Conservation (phyloP, 768 basidiomycete genomes). For the Panaeolus papilionaceus region DNA sequence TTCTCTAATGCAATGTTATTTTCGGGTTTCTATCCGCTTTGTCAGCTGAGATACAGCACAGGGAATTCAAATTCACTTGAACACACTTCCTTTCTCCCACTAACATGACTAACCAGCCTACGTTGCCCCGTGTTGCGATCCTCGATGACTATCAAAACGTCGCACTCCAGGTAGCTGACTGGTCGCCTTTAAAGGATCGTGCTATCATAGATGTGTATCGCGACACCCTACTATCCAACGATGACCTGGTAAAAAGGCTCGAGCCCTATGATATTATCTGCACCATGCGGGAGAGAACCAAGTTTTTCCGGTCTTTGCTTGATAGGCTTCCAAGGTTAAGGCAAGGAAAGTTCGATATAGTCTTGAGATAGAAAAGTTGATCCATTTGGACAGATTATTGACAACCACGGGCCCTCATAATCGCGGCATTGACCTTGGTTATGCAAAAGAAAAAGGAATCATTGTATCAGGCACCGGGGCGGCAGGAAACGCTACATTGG, state of each 20-base stretch:
- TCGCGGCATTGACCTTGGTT: slow-evolving; percentile 51
- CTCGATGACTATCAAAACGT: slow-evolving; percentile 68
- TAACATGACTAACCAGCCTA: slow-evolving; percentile 23
- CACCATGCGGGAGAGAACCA: slow-evolving; percentile 73
- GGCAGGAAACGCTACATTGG: slow-evolving; percentile 56
- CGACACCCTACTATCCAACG: slow-evolving; percentile 59
- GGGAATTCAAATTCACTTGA: slow-evolving; percentile 9
- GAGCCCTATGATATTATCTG: slow-evolving; percentile 61
- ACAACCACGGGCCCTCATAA: slow-evolving; percentile 63
- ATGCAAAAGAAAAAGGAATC: slow-evolving; percentile 56
- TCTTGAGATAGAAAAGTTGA: neutral
- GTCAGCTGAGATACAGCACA: slow-evolving; percentile 23
- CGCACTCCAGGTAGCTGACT: slow-evolving; percentile 58
- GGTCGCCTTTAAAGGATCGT: slow-evolving; percentile 49
- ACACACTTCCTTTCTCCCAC: slow-evolving; percentile 15
- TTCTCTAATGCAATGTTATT: slow-evolving; percentile 17
- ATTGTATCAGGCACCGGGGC: slow-evolving; percentile 55
- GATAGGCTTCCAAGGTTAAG: slow-evolving; percentile 63
- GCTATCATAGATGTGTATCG: slow-evolving; percentile 52
- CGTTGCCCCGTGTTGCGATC: slow-evolving; percentile 50
- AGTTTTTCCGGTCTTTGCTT: slow-evolving; percentile 54
- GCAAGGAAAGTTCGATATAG: slow-evolving; percentile 27
- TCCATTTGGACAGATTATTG: slow-evolving; percentile 45
- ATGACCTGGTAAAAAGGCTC: slow-evolving; percentile 54
- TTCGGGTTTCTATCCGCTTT: slow-evolving; percentile 25